Evolutionary conservation across 129 eudicot species (phyloP), one percentile per base, ranked within the genome.

Genomic region (Deinandra increscens): DNA sequence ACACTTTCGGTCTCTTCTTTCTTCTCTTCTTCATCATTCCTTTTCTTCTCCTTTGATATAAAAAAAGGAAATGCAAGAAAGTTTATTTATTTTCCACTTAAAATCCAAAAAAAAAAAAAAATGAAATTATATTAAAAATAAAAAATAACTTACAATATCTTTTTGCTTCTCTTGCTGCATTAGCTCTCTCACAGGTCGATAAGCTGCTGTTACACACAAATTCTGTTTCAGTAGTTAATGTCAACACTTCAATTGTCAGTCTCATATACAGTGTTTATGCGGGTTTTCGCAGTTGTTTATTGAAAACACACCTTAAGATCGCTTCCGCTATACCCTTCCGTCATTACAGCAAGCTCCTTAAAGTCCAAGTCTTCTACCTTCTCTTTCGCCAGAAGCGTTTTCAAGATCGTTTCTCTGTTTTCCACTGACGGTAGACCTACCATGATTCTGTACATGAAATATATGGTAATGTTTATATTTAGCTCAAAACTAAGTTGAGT

Each of bases 291-390:
- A 4, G 53, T n/a, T 46, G 7, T 14, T 6, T 46, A 5, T 6
- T 46, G n/a, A 46, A 37, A 61, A 84, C 94, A 72, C 80, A 92
- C 98, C 98, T 92, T 88, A 39, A 92, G 98, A 86, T 92, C 98
- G 36, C 98, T 92, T 81, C 98, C 98, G 39, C 89, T 92, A 60
- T 84, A 92, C 81, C 98, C 98, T 66, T 92, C 98, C 3, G 98
- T 92, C 87, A 92, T 92, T 39, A 76, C 76, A 12, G 91, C 98
- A 70, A 92, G 95, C 85, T 92, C 98, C 78, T 88, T 80, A 51
- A 82, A 88, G 51, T 92, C 98, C 41, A 92, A 74, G 0, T 75
- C 75, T 65, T 86, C 89, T 4, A 87, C 88, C 38, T 86, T 86
- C 64, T 92, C 98, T 73, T 92, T 88, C 0, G 88, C 78, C 20